phyloP scores from a whole-genome alignment of 2,329 filamentous ascomycete species.

The Fusarium xyrophilum region DNA sequence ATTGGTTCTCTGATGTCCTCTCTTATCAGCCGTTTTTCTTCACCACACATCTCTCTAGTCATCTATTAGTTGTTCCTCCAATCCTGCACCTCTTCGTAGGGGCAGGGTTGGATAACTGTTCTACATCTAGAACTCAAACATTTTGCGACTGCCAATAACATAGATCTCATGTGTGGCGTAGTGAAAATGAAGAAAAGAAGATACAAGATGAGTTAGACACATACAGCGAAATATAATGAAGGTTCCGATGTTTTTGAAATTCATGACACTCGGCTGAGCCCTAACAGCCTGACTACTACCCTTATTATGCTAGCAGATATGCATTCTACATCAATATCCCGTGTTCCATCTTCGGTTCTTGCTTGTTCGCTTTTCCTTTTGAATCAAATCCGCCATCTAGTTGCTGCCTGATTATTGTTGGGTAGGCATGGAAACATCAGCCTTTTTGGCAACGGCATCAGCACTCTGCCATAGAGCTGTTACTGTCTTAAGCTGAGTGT shows the following conservation, averaged over 20 bases:
- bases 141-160: neutral
- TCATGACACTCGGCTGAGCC: slow-evolving; percentile 10
- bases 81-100: neutral
- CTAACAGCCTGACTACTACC: neutral
- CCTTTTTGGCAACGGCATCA: slow-evolving; percentile 85
- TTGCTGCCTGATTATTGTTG: slow-evolving; percentile 42
- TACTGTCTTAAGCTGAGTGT: slow-evolving; percentile 97
- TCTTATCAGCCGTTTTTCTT: neutral
- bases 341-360: slow-evolving; percentile 12
- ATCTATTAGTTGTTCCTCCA: neutral
- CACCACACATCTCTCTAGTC: neutral
- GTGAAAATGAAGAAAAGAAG: neutral
- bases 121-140: neutral
- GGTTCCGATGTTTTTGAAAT: slow-evolving; percentile 22
- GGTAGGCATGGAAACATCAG: slow-evolving; percentile 85
- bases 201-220: neutral
- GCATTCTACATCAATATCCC: slow-evolving; percentile 1
- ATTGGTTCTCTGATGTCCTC: neutral
- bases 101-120: neutral
- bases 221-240: neutral
- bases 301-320: slow-evolving; percentile 18
- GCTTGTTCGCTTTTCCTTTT: neutral
- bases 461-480: slow-evolving; percentile 88
- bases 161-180: neutral
- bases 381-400: neutral